Percentiles rank a stretch among this genome's conserved stretches.
Evolutionary conservation across 164 flowering plant genomes (phyloP).

Genomic region (Sedum album): DNA sequence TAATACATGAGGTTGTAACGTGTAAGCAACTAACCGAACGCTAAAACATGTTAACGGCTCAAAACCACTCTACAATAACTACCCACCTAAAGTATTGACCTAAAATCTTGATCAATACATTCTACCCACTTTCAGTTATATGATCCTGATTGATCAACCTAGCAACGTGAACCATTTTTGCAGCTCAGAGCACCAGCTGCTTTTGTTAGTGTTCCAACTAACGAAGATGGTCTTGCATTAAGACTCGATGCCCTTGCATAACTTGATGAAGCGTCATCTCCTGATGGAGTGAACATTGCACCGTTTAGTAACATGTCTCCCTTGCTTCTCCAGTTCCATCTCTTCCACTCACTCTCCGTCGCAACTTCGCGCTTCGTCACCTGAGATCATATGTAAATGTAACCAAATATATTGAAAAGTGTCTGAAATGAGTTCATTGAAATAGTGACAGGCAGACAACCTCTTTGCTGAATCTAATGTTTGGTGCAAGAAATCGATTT

Average conservation of each 20-base stretch:
- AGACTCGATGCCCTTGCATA: too few species aligned
- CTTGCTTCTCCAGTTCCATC: conserved; percentile 76
- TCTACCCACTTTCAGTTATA: background rate
- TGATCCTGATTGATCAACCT: background rate
- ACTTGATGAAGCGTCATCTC: conserved; percentile 52
- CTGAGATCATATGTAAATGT: too few species aligned
- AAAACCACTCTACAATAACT: background rate
- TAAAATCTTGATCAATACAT: background rate
- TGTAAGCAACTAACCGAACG: too few species aligned
- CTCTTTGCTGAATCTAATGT: conserved; percentile 42
- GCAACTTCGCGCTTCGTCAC: conserved; percentile 61
- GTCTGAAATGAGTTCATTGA: too few species aligned
- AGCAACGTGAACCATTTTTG: conserved; percentile 49
- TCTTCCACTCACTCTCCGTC: conserved; percentile 41
- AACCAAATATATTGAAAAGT: too few species aligned
- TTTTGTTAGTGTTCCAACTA: conserved; percentile 38
- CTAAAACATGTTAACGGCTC: too few species aligned
- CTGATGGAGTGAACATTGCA: conserved; percentile 59
- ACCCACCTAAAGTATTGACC: background rate
- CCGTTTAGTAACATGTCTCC: conserved; percentile 73
- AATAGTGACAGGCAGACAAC: too few species aligned
- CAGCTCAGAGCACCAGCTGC: conserved; percentile 51
- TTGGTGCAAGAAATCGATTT: conserved; percentile 68
- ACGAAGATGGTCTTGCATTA: conserved; percentile 49
- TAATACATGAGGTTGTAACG: too few species aligned